Conservation (phyloP, 1,139 yeast genomes). For the Kodamaea arcana region DNA sequence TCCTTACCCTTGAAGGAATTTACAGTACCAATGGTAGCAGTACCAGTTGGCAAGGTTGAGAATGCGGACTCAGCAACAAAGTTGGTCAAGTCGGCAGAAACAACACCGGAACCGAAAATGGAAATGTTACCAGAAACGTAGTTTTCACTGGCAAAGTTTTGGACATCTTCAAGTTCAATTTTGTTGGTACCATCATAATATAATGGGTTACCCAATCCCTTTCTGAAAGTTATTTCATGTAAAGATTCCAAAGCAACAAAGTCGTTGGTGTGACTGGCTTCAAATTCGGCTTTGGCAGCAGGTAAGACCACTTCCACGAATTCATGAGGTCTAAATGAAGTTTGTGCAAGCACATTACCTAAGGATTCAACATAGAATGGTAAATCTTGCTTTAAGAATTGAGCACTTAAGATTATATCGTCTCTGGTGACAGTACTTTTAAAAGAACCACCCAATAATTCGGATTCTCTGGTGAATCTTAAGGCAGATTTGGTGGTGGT, state of each 20-base stretch:
- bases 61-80: constrained; percentile 69
- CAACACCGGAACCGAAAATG: constrained; percentile 72
- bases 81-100: constrained; percentile 61
- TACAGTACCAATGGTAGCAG: constrained; percentile 40
- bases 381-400: constrained; percentile 80
- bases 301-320: constrained; percentile 79
- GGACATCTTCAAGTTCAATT: constrained; percentile 62
- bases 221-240: constrained; percentile 80
- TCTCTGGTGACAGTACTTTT: constrained; percentile 76
- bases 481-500: constrained; percentile 82
- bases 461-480: constrained; percentile 92
- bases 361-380: constrained; percentile 90
- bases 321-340: constrained; percentile 81
- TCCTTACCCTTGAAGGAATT: constrained; percentile 61
- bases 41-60: constrained; percentile 57
- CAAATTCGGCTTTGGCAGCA: constrained; percentile 58
- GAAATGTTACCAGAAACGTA: constrained; percentile 71
- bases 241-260: constrained; percentile 72
- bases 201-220: constrained; percentile 84
- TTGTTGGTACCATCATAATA: constrained; percentile 62
- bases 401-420: constrained; percentile 70
- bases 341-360: constrained; percentile 69
- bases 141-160: constrained; percentile 61
- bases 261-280: constrained; percentile 47
- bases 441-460: constrained; percentile 85